phyloP scores from a whole-genome alignment of 345 rosid species.

The Hirschfeldia incana region DNA sequence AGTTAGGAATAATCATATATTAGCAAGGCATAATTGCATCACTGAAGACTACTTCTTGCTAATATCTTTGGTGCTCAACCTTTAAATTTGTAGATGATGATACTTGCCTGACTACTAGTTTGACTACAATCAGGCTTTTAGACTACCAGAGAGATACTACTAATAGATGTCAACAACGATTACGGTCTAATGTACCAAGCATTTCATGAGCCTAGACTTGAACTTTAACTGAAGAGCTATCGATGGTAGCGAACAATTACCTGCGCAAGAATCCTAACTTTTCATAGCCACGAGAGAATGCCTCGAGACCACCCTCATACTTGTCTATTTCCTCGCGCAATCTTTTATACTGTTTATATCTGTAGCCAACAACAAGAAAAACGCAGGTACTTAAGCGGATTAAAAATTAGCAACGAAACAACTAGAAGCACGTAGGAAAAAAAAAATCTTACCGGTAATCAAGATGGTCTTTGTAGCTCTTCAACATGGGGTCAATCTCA shows the following conservation, averaged over 20 bases:
- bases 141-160: not conserved
- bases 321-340: slow-evolving; percentile 71
- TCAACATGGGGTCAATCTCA: slow-evolving; percentile 76
- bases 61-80: not conserved
- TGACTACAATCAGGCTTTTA: not conserved
- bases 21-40: not conserved
- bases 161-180: not conserved
- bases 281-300: slow-evolving; percentile 93
- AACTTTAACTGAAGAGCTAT: not conserved
- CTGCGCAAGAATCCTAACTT: slow-evolving; percentile 85
- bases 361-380: slow-evolving; percentile 37
- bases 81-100: not conserved
- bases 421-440: not conserved
- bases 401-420: slow-evolving; percentile 3
- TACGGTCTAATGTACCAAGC: not conserved
- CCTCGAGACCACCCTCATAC: slow-evolving; percentile 88
- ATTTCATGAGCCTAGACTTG: slow-evolving; percentile 7
- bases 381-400: slow-evolving; percentile 3
- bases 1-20: not conserved
- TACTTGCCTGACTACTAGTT: slow-evolving; percentile 11
- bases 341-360: slow-evolving; percentile 65
- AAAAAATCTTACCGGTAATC: slow-evolving; percentile 71
- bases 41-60: not conserved
- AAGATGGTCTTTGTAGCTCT: slow-evolving; percentile 62
- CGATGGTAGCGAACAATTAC: slow-evolving; percentile 42